Conservation (phyloP, 768 basidiomycete species). For the Clitopilus hobsonii region DNA sequence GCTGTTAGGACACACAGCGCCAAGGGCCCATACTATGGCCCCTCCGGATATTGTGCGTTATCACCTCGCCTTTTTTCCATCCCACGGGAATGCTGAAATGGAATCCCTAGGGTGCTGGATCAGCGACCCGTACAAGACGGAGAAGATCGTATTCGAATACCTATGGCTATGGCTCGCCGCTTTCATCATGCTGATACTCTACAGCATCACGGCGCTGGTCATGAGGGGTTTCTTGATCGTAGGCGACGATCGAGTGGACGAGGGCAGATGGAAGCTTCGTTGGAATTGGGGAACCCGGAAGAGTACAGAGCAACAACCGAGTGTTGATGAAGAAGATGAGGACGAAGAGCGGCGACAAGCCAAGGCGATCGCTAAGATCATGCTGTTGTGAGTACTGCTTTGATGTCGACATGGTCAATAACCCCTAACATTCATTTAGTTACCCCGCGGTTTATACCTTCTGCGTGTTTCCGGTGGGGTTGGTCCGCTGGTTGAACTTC, state of each 20-base stretch:
- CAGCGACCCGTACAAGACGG: slow-evolving; percentile 20
- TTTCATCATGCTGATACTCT: slow-evolving; percentile 35
- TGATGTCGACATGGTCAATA: background rate
- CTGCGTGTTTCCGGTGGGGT: slow-evolving; percentile 16
- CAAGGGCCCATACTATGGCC: slow-evolving; percentile 34
- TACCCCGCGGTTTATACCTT: slow-evolving; percentile 42
- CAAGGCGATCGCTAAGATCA: slow-evolving; percentile 31
- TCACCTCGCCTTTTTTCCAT: background rate
- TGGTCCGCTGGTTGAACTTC: slow-evolving; percentile 18
- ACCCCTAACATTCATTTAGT: slow-evolving; percentile 16
- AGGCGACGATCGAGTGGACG: slow-evolving; percentile 18
- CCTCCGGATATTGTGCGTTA: slow-evolving; percentile 33
- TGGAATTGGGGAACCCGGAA: background rate
- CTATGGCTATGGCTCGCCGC: slow-evolving; percentile 49
- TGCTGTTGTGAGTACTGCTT: slow-evolving; percentile 39
- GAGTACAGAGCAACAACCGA: background rate
- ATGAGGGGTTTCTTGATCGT: slow-evolving; percentile 32
- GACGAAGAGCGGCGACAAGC: slow-evolving; percentile 19
- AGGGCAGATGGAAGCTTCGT: background rate
- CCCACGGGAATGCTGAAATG: background rate
- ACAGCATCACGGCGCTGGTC: slow-evolving; percentile 39
- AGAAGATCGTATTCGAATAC: slow-evolving; percentile 44
- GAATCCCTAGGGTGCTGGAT: slow-evolving; percentile 53
- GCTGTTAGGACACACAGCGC: slow-evolving; percentile 19
- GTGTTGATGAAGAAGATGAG: slow-evolving; percentile 7